These are phyloP conservation scores for Apiospora hydei DNA, from an alignment of 2,329 filamentous ascomycete species.

Conservation along the genomic window DNA sequence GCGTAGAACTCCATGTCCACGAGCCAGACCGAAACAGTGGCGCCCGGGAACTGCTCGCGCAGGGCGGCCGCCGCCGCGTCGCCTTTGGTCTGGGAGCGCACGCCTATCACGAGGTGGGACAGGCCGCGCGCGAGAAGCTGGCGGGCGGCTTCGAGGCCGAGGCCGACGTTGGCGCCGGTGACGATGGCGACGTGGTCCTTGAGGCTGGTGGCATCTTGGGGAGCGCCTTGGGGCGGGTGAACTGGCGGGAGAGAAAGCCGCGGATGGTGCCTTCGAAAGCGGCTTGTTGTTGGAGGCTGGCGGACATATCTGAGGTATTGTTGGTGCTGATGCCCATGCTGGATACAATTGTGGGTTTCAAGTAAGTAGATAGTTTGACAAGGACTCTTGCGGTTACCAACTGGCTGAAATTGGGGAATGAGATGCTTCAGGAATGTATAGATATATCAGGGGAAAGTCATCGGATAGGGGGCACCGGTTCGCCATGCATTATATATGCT, in stretches of 20 bases:
- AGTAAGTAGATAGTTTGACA: too few relatives aligned
- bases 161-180: slow-evolving; percentile 39
- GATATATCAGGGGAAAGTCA: background rate
- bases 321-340: background rate
- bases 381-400: too few relatives aligned
- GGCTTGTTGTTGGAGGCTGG: slow-evolving; percentile 4
- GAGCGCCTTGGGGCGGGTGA: slow-evolving; percentile 19
- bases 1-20: slow-evolving; percentile 48
- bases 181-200: slow-evolving; percentile 45
- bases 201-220: slow-evolving; percentile 26
- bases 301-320: background rate
- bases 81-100: slow-evolving; percentile 43
- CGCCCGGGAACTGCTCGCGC: slow-evolving; percentile 34
- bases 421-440: background rate
- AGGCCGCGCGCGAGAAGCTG: slow-evolving; percentile 44
- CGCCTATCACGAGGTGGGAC: slow-evolving; percentile 46
- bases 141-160: slow-evolving; percentile 45
- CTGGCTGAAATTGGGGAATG: background rate
- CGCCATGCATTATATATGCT: background rate
- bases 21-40: slow-evolving; percentile 46
- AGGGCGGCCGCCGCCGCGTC: slow-evolving; percentile 42
- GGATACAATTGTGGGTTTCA: too few relatives aligned
- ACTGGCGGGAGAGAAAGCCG: slow-evolving; percentile 25
- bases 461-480: background rate
- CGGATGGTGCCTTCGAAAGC: slow-evolving; percentile 2